These are phyloP conservation scores for Tulasnella sp. DNA, from an alignment of 768 basidiomycete genomes.

Conservation along the genomic window DNA sequence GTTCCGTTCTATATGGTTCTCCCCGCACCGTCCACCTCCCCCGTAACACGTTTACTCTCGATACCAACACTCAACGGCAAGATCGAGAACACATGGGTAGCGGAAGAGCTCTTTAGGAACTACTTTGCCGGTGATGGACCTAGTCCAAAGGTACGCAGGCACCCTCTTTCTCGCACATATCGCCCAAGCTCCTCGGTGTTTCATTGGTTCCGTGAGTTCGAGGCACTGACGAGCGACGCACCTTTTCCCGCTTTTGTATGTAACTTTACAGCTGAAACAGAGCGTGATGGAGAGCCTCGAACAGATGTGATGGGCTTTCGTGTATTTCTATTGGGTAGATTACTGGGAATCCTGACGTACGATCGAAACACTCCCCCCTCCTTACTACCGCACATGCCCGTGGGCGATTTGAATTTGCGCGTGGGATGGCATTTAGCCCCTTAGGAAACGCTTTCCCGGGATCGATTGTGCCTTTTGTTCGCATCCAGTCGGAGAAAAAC, in stretches of 20 bases:
- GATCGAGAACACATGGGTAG: slow-evolving; percentile 29
- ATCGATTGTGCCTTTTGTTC: slow-evolving; percentile 3
- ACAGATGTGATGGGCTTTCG: slow-evolving; percentile 3
- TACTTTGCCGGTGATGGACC: slow-evolving; percentile 31
- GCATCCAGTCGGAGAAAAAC: slow-evolving; percentile 8
- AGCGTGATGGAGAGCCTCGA: slow-evolving; percentile 30
- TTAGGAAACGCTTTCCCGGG: background rate
- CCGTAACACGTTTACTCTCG: background rate
- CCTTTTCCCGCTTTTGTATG: background rate
- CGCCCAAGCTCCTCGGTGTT: background rate
- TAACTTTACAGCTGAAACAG: slow-evolving; percentile 29
- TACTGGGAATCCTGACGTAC: background rate
- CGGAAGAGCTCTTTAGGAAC: slow-evolving; percentile 27
- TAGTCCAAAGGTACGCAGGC: slow-evolving; percentile 30
- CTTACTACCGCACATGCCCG: background rate
- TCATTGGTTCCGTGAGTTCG: background rate
- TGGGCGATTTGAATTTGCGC: background rate
- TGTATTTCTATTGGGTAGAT: background rate
- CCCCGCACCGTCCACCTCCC: background rate
- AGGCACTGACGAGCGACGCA: slow-evolving; percentile 6
- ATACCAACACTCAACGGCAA: slow-evolving; percentile 28
- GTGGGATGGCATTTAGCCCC: background rate
- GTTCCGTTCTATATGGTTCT: slow-evolving; percentile 30
- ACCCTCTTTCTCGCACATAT: background rate
- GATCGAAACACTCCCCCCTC: background rate